Evolutionary conservation across 2,329 filamentous ascomycete species (phyloP).

Genomic region (Knufia fluminis): DNA sequence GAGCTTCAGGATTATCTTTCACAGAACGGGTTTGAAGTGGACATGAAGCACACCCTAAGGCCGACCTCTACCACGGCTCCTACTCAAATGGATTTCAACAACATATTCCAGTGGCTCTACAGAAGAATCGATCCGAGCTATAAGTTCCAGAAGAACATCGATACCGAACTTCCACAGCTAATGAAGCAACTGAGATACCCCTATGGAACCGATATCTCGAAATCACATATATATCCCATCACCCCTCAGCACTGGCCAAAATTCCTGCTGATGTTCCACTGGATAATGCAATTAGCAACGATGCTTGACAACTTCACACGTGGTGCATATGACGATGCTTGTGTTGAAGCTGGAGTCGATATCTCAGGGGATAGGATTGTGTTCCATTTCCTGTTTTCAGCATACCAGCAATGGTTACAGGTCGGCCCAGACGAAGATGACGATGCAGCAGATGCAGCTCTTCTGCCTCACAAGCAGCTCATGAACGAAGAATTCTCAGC

Average conservation of each 20-base stretch:
- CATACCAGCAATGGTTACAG: conserved; percentile 87
- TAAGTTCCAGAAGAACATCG: conserved; percentile 86
- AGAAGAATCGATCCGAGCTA: conserved; percentile 91
- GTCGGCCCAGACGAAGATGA: conserved; percentile 84
- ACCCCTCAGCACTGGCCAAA: conserved; percentile 96
- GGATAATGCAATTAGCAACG: conserved; percentile 96
- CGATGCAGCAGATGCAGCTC: conserved; percentile 67
- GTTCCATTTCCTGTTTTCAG: conserved; percentile 80
- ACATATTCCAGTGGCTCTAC: conserved; percentile 97
- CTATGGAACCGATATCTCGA: conserved; percentile 90
- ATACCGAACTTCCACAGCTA: conserved; percentile 86
- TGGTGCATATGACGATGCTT: conserved; percentile 82
- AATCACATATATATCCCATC: conserved; percentile 88
- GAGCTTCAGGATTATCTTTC: conserved; percentile 87
- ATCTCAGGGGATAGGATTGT: conserved; percentile 85
- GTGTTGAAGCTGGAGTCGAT: conserved; percentile 77
- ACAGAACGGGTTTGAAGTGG: conserved; percentile 91
- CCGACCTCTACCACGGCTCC: conserved; percentile 87
- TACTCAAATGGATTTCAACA: conserved; percentile 96
- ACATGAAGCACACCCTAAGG: conserved; percentile 90
- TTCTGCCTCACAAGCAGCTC: conserved; percentile 72
- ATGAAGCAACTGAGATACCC: conserved; percentile 91
- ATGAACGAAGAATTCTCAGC: conserved; percentile 85
- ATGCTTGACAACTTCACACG: conserved; percentile 78
- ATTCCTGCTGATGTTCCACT: conserved; percentile 86